phyloP scores from a whole-genome alignment of 768 basidiomycete species.

The Russula griseocarnosa region DNA sequence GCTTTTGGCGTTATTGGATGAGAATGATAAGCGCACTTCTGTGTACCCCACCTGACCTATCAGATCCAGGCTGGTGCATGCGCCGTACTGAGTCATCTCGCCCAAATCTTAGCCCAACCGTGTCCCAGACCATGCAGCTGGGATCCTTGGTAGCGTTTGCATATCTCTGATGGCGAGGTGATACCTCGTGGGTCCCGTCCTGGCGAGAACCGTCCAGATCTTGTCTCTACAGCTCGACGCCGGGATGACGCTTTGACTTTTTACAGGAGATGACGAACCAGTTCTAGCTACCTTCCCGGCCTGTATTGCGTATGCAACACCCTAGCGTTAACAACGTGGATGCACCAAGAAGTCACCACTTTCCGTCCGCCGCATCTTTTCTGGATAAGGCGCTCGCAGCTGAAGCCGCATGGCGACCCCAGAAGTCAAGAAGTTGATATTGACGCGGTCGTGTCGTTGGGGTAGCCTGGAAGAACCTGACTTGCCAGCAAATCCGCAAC shows the following conservation, averaged over 20 bases:
- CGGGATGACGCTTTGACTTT: not conserved
- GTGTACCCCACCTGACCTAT: not conserved
- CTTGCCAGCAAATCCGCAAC: conserved; percentile 3
- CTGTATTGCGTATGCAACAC: not conserved
- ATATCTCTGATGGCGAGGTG: not conserved
- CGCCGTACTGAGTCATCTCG: not conserved
- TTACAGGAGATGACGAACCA: not conserved
- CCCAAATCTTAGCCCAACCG: not conserved
- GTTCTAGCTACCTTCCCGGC: not conserved
- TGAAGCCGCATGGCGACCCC: conserved; percentile 8
- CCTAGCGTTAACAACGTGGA: conserved; percentile 2
- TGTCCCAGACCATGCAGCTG: not conserved
- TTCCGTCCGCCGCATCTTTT: not conserved
- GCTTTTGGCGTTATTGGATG: not conserved
- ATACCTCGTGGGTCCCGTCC: not conserved
- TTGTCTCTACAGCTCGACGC: not conserved
- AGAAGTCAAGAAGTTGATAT: conserved; percentile 8
- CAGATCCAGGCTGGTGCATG: not conserved
- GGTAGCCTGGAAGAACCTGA: not conserved
- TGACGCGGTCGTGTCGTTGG: not conserved
- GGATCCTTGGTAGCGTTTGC: not conserved
- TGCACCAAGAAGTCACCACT: too few species aligned
- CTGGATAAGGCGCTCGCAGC: not conserved
- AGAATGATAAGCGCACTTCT: not conserved
- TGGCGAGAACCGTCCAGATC: not conserved